Conservation (phyloP, 2,329 filamentous ascomycete genomes). For the Ophiocordyceps robertsii region DNA sequence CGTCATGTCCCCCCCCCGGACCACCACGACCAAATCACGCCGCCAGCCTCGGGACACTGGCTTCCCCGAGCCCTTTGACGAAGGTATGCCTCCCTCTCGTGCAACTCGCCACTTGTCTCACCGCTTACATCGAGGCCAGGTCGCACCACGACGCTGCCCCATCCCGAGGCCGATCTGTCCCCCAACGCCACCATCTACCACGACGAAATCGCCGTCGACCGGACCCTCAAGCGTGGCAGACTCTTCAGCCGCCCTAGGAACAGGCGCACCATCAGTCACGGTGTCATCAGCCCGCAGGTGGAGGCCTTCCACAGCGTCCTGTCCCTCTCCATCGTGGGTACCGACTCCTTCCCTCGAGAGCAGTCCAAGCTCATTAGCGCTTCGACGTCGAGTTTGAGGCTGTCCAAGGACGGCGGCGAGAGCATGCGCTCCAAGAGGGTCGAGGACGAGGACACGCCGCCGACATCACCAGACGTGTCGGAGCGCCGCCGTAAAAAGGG, state of each 20-base stretch:
- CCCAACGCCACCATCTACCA: slow-evolving; percentile 42
- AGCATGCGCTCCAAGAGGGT: slow-evolving; percentile 16
- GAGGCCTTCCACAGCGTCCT: slow-evolving; percentile 18
- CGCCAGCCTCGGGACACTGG: slow-evolving; percentile 28
- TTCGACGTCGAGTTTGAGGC: slow-evolving; percentile 15
- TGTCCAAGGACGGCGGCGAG: slow-evolving; percentile 24
- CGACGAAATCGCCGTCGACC: slow-evolving; percentile 33
- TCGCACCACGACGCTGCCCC: slow-evolving; percentile 46
- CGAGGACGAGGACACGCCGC: slow-evolving; percentile 19
- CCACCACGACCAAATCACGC: slow-evolving; percentile 8
- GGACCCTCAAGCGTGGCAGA: slow-evolving; percentile 27
- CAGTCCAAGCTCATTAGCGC: slow-evolving; percentile 10
- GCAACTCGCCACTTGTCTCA: not conserved
- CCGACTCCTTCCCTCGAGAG: slow-evolving; percentile 9
- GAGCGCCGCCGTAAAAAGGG: slow-evolving; percentile 14
- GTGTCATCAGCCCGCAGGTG: slow-evolving; percentile 24
- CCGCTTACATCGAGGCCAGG: slow-evolving; percentile 14
- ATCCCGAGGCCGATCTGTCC: slow-evolving; percentile 46
- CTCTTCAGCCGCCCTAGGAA: slow-evolving; percentile 33
- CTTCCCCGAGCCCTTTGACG: slow-evolving; percentile 37
- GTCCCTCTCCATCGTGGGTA: slow-evolving; percentile 17
- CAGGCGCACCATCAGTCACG: slow-evolving; percentile 32
- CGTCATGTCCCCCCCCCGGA: slow-evolving; percentile 12
- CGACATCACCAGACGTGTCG: slow-evolving; percentile 19
- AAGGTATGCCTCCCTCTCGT: slow-evolving; percentile 21